Base-by-base conservation (phyloP, 305 asterid species). In the Coffea humblotiana region DNA sequence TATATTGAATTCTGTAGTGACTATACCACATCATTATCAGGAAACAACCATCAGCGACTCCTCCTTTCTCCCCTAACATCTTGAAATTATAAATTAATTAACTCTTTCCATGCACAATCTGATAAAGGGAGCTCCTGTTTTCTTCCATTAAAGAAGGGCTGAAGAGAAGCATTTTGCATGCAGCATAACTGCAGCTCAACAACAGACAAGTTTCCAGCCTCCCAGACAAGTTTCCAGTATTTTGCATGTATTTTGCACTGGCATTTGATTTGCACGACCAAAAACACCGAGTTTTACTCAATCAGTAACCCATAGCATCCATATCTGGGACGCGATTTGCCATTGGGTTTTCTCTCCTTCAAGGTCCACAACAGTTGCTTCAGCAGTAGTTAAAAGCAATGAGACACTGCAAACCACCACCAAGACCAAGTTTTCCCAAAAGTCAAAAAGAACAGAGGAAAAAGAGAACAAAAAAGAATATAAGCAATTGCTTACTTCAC, bases 361-460 rank as follows among this genome's bases (percentile, higher is more conserved):
- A 77, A 87, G 90, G 84, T 88, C 96, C 47, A 87, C 82, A 69
- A 94, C 52, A 74, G 90, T 75, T 64, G 94, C 97, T 92, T 89
- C 98, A 2, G 97, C 88, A 10, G 97, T 90, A 2, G 97, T 90
- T 89, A 94, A 84, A 76, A 94, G 87, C 86, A 90, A 78, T 10
- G 97, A 92, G 61, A 94, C 87, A 32, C 97, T 94, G 91, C 76
- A 84, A 61, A 78, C 48, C 67, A 65, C 78, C 25, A 37, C 4
- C 52, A 13, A 67, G 23, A 37, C 4, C 52, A 13, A 67, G 25
- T 74, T 21, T 71, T 82, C 82, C 51, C 80, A 75, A 56, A 54
- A 58, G 83, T 76, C 19, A 49, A 29, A 12, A 56, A 66, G 15
- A 14, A 52, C 6, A 52, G 21, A 14, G 58, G 58, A 52, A 52